These are phyloP conservation scores for Piedraia hortae DNA, from an alignment of 2,329 filamentous ascomycete species.

Conservation along the genomic window DNA sequence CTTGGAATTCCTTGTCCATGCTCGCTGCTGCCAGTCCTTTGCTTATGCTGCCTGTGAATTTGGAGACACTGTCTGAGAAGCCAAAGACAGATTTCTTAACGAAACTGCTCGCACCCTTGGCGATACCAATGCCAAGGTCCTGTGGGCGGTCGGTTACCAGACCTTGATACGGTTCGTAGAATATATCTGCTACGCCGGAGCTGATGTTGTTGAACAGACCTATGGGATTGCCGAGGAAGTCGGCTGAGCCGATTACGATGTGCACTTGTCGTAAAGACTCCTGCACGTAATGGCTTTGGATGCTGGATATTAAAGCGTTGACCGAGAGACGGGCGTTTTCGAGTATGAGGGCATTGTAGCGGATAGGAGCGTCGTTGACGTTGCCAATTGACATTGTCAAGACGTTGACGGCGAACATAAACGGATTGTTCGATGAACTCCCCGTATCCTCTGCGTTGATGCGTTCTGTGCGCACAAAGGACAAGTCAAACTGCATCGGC, in stretches of 20 bases:
- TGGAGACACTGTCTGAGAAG: constrained; percentile 88
- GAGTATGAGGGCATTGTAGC: constrained; percentile 75
- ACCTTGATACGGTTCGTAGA: constrained; percentile 97
- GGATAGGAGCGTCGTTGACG: constrained; percentile 87
- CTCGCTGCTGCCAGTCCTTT: constrained; percentile 90
- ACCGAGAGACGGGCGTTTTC: constrained; percentile 87
- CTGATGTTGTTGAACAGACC: constrained; percentile 96
- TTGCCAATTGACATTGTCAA: constrained; percentile 99
- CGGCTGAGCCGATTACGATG: constrained; percentile 86
- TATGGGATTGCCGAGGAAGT: constrained; percentile 92
- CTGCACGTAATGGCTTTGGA: constrained; percentile 87
- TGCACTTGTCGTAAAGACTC: constrained; percentile 90
- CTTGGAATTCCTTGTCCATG: constrained; percentile 95
- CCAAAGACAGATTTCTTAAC: constrained; percentile 98
- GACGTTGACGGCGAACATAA: constrained; percentile 98
- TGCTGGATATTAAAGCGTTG: constrained; percentile 54
- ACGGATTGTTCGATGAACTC: constrained; percentile 54
- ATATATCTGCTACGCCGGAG: constrained; percentile 89
- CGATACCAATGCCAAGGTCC: constrained; percentile 81
- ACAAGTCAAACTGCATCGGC: constrained; percentile 91
- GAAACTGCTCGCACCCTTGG: constrained; percentile 87
- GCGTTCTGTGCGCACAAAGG: constrained; percentile 85
- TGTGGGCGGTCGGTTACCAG: constrained; percentile 88
- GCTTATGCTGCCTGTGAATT: constrained; percentile 88
- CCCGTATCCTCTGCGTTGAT: constrained; percentile 92